phyloP scores from a whole-genome alignment of 2,329 filamentous ascomycete species.

The Claviceps sp. region DNA sequence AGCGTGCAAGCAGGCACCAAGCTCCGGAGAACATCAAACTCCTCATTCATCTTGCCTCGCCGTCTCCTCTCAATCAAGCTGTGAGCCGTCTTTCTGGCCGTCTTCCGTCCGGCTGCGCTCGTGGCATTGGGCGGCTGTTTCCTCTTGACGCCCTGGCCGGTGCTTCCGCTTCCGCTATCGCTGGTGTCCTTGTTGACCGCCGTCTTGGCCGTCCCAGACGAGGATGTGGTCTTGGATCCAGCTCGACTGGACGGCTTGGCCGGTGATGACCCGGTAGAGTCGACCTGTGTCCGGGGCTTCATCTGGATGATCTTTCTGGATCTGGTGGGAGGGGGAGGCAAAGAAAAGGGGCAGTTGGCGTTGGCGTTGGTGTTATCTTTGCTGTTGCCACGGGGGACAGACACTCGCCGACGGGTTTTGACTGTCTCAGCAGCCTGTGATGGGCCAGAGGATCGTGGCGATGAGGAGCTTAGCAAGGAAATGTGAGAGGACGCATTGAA shows the following conservation, averaged over 20 bases:
- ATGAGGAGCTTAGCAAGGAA: conserved; percentile 9
- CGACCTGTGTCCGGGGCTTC: conserved; percentile 51
- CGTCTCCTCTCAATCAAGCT: conserved; percentile 83
- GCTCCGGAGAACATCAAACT: conserved; percentile 82
- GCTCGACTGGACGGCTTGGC: conserved; percentile 13
- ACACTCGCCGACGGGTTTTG: conserved; percentile 39
- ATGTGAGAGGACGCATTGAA: conserved; percentile 5
- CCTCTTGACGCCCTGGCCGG: conserved; percentile 40
- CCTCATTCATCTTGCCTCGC: conserved; percentile 97
- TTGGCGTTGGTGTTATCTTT: conserved; percentile 33
- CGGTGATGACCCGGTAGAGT: conserved; percentile 13
- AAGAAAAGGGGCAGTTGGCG: conserved; percentile 49
- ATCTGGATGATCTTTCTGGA: conserved; percentile 97
- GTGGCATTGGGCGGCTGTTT: conserved; percentile 69
- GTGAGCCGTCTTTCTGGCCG: conserved; percentile 89
- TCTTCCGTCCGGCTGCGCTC: conserved; percentile 83
- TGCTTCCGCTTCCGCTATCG: not conserved
- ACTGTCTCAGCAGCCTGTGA: conserved; percentile 37
- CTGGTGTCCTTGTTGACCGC: conserved; percentile 6
- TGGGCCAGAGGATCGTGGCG: conserved; percentile 22
- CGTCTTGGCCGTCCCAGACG: conserved; percentile 10
- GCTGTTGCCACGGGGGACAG: conserved; percentile 25
- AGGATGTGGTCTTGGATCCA: conserved; percentile 10
- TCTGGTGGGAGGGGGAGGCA: conserved; percentile 84
- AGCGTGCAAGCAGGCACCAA: conserved; percentile 95